phyloP scores from a whole-genome alignment of 1,284 basidiomycete species.

The Ustilago vetiveriae region DNA sequence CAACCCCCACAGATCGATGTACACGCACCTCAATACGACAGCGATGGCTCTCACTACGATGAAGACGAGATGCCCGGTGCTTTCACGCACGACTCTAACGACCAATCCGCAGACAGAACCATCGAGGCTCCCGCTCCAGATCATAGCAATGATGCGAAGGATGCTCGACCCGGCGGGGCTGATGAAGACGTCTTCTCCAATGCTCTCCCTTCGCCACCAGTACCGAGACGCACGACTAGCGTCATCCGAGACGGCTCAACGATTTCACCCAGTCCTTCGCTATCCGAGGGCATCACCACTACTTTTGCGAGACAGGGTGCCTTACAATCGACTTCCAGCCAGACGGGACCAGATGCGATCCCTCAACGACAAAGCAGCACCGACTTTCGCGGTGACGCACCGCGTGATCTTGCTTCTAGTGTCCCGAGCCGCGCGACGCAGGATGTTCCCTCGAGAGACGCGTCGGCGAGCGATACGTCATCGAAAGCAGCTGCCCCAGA shows the following conservation, averaged over 20 bases:
- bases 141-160: background rate
- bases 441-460: background rate
- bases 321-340: constrained; percentile 14
- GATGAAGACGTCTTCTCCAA: constrained; percentile 18
- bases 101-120: constrained; percentile 25
- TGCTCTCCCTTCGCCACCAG: constrained; percentile 34
- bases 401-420: constrained; percentile 1
- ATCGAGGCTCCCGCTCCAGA: constrained; percentile 1
- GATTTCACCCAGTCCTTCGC: constrained; percentile 26
- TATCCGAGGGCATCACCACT: constrained; percentile 7
- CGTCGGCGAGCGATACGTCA: background rate
- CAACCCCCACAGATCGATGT: constrained; percentile 14
- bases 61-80: constrained; percentile 28
- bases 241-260: constrained; percentile 24
- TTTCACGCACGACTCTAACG: constrained; percentile 11
- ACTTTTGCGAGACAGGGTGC: constrained; percentile 7
- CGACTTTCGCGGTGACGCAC: constrained; percentile 15
- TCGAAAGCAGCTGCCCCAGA: background rate
- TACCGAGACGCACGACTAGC: constrained; percentile 38
- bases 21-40: constrained; percentile 23
- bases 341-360: constrained; percentile 7
- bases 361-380: constrained; percentile 27
- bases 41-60: constrained; percentile 48
- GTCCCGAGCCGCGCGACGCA: background rate
- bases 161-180: too few species aligned